A percentile compares a stretch with the other conserved stretches of the same genome.
These are phyloP conservation scores for Cystobasidium slooffiae DNA, from an alignment of 1,284 basidiomycete genomes.

Conservation along the genomic window DNA sequence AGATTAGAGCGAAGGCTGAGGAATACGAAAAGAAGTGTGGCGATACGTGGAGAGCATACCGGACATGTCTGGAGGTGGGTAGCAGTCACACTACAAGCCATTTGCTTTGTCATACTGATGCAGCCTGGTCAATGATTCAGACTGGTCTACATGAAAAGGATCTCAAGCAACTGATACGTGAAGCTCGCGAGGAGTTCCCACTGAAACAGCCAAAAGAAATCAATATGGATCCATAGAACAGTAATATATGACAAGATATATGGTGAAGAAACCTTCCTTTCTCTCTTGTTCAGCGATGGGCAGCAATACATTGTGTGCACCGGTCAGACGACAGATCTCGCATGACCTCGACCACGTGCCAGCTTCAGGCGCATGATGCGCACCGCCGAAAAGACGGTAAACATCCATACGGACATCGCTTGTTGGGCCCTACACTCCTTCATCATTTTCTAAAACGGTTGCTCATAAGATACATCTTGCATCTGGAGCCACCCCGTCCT, in stretches of 20 bases:
- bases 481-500: too few species aligned
- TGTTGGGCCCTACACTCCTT: too few species aligned
- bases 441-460: too few species aligned
- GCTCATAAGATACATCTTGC: too few species aligned
- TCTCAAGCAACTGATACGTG: constrained; percentile 40
- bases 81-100: too few species aligned
- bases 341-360: too few species aligned
- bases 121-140: neutral
- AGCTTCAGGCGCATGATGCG: too few species aligned
- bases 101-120: neutral
- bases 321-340: too few species aligned
- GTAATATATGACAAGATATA: neutral
- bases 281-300: neutral
- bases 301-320: too few species aligned
- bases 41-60: constrained; percentile 34
- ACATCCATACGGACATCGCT: too few species aligned
- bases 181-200: constrained; percentile 43
- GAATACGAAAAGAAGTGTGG: constrained; percentile 41
- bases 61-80: constrained; percentile 37
- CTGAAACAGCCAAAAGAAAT: constrained; percentile 40
- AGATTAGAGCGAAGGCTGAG: constrained; percentile 30
- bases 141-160: constrained; percentile 36
- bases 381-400: too few species aligned
- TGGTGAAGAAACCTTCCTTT: neutral
- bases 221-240: constrained; percentile 29